Evolutionary conservation across 169 alveolate species (phyloP).

Genomic region (Cardiosporidium cionae): DNA sequence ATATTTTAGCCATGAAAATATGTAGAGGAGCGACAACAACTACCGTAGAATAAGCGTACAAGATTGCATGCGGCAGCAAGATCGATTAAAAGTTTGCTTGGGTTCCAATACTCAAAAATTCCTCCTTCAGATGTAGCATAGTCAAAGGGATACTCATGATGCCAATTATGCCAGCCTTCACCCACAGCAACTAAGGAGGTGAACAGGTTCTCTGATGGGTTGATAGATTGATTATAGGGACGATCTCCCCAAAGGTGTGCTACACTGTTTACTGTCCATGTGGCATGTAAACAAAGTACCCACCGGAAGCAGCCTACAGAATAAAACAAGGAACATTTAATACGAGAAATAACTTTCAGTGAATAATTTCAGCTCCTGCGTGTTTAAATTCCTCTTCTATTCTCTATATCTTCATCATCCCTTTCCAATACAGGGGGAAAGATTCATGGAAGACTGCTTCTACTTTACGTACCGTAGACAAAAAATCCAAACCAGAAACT

Average conservation of each 20-base stretch:
- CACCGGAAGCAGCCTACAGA: constrained; percentile 54
- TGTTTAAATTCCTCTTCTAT: background rate
- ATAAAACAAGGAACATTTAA: background rate
- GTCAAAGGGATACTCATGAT: constrained; percentile 68
- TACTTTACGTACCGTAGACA: constrained; percentile 39
- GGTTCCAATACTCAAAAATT: constrained; percentile 35
- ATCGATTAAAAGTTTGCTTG: constrained; percentile 39
- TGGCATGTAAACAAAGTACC: constrained; percentile 59
- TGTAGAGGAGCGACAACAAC: too few relatives aligned
- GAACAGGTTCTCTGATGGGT: constrained; percentile 39
- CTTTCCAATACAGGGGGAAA: too few relatives aligned
- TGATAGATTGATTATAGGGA: constrained; percentile 28
- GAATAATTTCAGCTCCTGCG: background rate
- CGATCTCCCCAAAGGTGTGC: constrained; percentile 70
- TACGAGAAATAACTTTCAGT: background rate
- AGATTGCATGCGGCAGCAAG: background rate
- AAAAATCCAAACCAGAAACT: constrained; percentile 61
- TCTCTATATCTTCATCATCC: background rate
- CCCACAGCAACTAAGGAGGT: constrained; percentile 66
- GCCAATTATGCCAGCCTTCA: constrained; percentile 80
- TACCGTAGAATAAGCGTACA: background rate
- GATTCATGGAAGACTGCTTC: too few relatives aligned
- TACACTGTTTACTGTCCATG: constrained; percentile 69
- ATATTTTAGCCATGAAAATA: too few relatives aligned
- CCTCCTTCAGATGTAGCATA: constrained; percentile 67